Conservation (phyloP, 1,284 basidiomycete species). For the Phaffia rhodozyma region DNA sequence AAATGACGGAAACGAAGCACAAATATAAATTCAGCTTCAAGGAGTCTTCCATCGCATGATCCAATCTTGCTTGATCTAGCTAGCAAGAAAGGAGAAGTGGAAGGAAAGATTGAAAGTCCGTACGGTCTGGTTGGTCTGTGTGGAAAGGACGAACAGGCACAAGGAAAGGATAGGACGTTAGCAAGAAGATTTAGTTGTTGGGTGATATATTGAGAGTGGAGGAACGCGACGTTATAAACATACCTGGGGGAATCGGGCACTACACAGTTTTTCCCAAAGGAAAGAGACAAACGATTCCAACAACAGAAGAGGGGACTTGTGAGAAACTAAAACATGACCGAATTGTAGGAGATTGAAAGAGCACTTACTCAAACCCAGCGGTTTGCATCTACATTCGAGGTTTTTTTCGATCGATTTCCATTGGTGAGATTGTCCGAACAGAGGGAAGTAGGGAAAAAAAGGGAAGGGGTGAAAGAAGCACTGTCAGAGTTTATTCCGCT, state of each 20-base stretch:
- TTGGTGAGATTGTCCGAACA: neutral
- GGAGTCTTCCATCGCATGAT: no score
- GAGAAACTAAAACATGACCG: no score
- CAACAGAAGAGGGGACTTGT: no score
- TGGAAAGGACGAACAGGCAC: neutral
- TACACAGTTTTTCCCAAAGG: slow-evolving; percentile 2
- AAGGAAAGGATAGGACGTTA: neutral
- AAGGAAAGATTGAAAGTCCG: neutral
- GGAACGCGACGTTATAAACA: neutral
- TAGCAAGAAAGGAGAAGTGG: neutral
- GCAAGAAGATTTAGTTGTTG: neutral
- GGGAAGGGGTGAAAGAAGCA: neutral
- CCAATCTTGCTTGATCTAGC: no score
- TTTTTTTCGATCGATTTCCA: no score
- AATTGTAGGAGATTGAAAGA: neutral
- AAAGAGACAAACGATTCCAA: neutral
- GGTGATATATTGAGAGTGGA: no score
- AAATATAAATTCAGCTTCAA: no score
- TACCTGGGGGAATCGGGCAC: slow-evolving; percentile 93
- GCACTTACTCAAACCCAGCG: slow-evolving; percentile 38
- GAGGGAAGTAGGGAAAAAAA: neutral
- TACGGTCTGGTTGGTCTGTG: slow-evolving; percentile 22
- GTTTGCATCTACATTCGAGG: slow-evolving; percentile 32
- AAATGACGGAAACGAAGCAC: neutral
- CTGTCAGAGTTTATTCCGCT: no score